Evolutionary conservation across 148 eudicot genomes (phyloP).

Genomic region (Rhododendron griersonianum): DNA sequence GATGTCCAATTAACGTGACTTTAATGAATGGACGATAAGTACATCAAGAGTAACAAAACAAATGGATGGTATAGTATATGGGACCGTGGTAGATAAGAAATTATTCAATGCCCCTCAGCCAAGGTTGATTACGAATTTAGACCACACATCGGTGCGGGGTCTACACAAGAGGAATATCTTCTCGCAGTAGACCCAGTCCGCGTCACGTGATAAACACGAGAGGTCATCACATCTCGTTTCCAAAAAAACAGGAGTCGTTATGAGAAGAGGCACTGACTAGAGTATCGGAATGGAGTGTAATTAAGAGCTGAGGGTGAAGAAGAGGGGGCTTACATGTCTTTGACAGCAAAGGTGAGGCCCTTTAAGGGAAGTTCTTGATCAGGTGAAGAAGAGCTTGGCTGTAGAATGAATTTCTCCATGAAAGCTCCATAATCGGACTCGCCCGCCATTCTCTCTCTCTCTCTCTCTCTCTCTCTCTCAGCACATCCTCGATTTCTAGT

Average conservation of each 20-base stretch:
- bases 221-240: background rate
- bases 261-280: background rate
- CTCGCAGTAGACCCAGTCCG: background rate
- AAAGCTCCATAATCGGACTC: slow-evolving; percentile 62
- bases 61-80: background rate
- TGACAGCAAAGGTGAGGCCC: slow-evolving; percentile 81
- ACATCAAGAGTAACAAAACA: background rate
- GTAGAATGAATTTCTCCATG: slow-evolving; percentile 58
- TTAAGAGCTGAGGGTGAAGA: background rate
- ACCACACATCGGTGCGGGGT: background rate
- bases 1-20: background rate
- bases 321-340: slow-evolving; percentile 64
- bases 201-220: too few species aligned
- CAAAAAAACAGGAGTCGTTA: background rate
- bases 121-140: background rate
- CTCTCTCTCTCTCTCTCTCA: slow-evolving; percentile 1
- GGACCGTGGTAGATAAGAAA: background rate
- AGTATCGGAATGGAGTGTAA: background rate
- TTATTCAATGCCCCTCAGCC: background rate
- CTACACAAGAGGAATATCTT: too few species aligned
- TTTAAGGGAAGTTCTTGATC: slow-evolving; percentile 46
- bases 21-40: background rate
- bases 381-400: slow-evolving; percentile 24
- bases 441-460: slow-evolving; percentile 28
- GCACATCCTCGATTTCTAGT: background rate